Conservation (phyloP, 441 rosid genomes). For the Euphorbia schlechtendalii region DNA sequence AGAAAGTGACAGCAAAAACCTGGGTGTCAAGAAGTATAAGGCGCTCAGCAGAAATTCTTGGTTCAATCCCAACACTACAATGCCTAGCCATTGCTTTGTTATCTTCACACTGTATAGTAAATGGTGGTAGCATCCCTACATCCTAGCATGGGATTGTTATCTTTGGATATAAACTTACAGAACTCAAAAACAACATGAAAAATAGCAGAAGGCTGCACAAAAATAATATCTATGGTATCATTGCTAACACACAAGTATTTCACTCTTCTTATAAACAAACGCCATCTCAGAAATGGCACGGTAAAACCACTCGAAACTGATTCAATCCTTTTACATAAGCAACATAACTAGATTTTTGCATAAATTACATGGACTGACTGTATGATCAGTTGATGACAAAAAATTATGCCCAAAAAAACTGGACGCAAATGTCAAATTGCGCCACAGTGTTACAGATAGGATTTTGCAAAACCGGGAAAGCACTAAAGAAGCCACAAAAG, state of each 20-base stretch:
- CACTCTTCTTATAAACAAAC: background rate
- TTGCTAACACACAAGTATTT: background rate
- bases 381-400: background rate
- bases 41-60: constrained; percentile 69
- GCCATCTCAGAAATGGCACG: background rate
- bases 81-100: constrained; percentile 60
- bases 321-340: background rate
- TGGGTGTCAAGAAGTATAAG: constrained; percentile 75
- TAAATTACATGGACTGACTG: background rate
- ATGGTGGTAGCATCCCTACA: constrained; percentile 75
- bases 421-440: too few relatives aligned
- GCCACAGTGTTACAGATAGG: too few relatives aligned
- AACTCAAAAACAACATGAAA: background rate
- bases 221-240: background rate
- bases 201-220: background rate
- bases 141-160: constrained; percentile 15
- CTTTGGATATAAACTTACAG: background rate
- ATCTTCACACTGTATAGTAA: constrained; percentile 55
- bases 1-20: constrained; percentile 28
- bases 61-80: constrained; percentile 68
- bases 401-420: background rate
- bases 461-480: too few relatives aligned
- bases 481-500: background rate
- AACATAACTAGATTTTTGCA: background rate
- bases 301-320: background rate